Conservation (phyloP, 139 green algal species). For the Auxenochlorella pyrenoidosa region DNA sequence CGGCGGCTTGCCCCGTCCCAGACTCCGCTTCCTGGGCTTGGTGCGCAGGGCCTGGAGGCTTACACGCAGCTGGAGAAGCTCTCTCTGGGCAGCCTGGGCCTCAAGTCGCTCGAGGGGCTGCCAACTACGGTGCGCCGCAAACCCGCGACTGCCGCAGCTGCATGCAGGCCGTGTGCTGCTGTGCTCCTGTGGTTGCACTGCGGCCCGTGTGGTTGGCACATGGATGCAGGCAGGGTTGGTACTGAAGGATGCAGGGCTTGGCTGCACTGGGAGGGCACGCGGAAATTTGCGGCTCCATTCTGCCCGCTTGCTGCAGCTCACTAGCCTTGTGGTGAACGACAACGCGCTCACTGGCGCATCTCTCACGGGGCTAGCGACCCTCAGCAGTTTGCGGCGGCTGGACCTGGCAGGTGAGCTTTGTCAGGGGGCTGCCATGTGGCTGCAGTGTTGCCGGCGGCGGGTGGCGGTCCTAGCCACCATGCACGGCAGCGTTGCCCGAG, state of each 20-base stretch:
- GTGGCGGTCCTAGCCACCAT: too few species aligned
- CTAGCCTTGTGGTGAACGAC: slow-evolving; percentile 23
- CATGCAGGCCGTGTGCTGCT: neutral
- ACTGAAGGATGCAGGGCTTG: too few species aligned
- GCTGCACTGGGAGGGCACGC: neutral
- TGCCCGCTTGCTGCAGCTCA: neutral
- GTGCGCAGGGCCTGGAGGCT: slow-evolving; percentile 24
- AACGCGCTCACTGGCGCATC: slow-evolving; percentile 26
- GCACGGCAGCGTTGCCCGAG: neutral
- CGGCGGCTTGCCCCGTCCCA: too few species aligned
- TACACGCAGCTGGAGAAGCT: slow-evolving; percentile 26
- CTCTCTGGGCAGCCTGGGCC: neutral
- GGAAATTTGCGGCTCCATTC: neutral
- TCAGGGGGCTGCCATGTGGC: neutral
- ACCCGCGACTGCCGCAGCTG: neutral
- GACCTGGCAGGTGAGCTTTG: slow-evolving; percentile 19
- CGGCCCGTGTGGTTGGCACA: too few species aligned
- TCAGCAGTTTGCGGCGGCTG: slow-evolving; percentile 19
- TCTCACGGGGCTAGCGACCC: slow-evolving; percentile 8
- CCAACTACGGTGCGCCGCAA: neutral
- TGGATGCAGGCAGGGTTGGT: too few species aligned
- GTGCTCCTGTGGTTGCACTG: too few species aligned
- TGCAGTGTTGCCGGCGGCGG: neutral
- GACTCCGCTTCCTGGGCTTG: too few species aligned
- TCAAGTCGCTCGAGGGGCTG: slow-evolving; percentile 19